Evolutionary conservation across 345 rosid species (phyloP).

Genomic region (Syzygium jambos): DNA sequence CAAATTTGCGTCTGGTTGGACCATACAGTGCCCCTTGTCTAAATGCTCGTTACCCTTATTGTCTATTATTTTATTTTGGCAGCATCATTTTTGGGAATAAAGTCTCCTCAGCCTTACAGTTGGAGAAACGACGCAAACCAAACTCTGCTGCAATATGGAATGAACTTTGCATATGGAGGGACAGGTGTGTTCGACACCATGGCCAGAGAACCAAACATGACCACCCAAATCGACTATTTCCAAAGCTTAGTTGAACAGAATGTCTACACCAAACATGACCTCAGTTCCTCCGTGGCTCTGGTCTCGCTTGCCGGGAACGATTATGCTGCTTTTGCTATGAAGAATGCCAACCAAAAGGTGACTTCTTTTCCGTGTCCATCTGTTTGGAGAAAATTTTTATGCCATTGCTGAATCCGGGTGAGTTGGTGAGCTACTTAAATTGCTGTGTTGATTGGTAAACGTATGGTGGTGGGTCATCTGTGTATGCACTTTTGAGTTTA

Average conservation of each 20-base stretch:
- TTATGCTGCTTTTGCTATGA: constrained; percentile 12
- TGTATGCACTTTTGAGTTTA: background rate
- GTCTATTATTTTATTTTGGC: background rate
- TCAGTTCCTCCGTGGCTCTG: constrained; percentile 28
- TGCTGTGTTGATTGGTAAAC: background rate
- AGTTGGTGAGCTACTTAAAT: background rate
- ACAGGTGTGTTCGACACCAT: constrained; percentile 38
- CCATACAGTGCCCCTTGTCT: background rate
- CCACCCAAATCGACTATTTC: constrained; percentile 27
- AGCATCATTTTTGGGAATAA: constrained; percentile 27
- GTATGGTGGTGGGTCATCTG: background rate
- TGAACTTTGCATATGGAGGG: constrained; percentile 48
- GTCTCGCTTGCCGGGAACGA: constrained; percentile 41
- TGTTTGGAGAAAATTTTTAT: background rate
- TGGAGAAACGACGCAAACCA: constrained; percentile 5
- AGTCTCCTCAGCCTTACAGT: constrained; percentile 17
- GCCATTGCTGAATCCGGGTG: background rate
- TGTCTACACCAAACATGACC: constrained; percentile 13
- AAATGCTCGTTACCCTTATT: background rate
- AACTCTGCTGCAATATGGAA: constrained; percentile 11
- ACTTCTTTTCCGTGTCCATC: background rate
- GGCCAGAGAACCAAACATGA: constrained; percentile 34
- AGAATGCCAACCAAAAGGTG: constrained; percentile 13
- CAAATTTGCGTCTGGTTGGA: background rate
- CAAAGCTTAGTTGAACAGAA: constrained; percentile 12